phyloP scores from a whole-genome alignment of 768 basidiomycete genomes.

The Leccinum disarticulatum region DNA sequence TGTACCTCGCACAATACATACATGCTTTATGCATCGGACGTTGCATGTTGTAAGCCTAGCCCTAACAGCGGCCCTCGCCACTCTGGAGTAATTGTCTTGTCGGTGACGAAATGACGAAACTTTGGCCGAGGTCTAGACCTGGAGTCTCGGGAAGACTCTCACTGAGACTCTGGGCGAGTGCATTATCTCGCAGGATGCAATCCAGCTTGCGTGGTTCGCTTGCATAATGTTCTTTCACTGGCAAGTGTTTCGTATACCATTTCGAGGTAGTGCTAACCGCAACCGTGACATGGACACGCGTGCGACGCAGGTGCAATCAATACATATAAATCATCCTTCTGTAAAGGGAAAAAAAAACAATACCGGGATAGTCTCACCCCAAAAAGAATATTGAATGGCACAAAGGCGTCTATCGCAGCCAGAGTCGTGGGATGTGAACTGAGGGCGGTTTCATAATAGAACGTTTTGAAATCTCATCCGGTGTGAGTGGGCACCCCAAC shows the following conservation, averaged over 20 bases:
- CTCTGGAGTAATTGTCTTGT: neutral
- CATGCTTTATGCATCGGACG: conserved; percentile 16
- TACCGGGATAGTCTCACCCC: conserved; percentile 81
- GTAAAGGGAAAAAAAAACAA: conserved; percentile 10
- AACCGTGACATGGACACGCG: conserved; percentile 28
- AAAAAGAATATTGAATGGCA: conserved; percentile 55
- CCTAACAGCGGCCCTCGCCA: neutral
- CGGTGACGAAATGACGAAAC: neutral
- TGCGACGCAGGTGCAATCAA: conserved; percentile 4
- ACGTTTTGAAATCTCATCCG: conserved; percentile 70
- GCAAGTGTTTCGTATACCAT: conserved; percentile 63
- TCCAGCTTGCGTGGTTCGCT: conserved; percentile 40
- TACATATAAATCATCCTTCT: neutral
- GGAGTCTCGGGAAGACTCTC: conserved; percentile 53
- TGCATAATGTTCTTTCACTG: conserved; percentile 49
- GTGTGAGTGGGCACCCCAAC: conserved; percentile 63
- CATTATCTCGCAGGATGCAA: conserved; percentile 49
- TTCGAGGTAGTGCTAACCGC: conserved; percentile 54
- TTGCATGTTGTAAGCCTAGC: conserved; percentile 10
- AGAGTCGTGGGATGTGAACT: conserved; percentile 56
- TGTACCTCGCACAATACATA: conserved; percentile 30
- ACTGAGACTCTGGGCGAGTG: too few species aligned
- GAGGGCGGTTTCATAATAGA: conserved; percentile 75
- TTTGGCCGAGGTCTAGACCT: neutral
- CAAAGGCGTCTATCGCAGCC: conserved; percentile 51